Conservation (phyloP, 306 rosid genomes). For the Medicago lupulina region DNA sequence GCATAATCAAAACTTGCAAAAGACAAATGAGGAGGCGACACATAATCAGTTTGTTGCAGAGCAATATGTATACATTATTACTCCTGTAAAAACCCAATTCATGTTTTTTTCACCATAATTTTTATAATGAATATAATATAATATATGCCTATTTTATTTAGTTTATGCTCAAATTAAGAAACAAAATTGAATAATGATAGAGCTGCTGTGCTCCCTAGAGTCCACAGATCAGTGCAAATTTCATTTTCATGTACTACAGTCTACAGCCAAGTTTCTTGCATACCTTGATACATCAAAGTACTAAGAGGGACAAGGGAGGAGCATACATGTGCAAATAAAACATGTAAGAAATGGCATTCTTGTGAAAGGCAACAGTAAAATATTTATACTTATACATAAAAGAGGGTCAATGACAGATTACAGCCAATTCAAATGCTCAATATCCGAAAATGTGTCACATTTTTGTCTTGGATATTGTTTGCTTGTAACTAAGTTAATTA, state of each 20-base stretch:
- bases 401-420: constrained; percentile 9
- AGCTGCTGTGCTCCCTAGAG: not conserved
- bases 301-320: not conserved
- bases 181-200: not conserved
- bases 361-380: not conserved
- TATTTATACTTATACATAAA: constrained; percentile 10
- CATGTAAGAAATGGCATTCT: not conserved
- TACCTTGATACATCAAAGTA: not conserved
- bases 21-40: not conserved
- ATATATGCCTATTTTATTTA: not conserved
- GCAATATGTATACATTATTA: constrained; percentile 2
- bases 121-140: not conserved
- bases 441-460: constrained; percentile 1
- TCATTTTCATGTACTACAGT: not conserved
- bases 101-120: constrained; percentile 1
- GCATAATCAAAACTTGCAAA: constrained; percentile 40
- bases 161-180: not conserved
- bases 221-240: constrained; percentile 5
- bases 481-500: constrained; percentile 15
- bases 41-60: constrained; percentile 17
- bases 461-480: not conserved
- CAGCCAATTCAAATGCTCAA: not conserved
- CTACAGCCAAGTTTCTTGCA: not conserved
- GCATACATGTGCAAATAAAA: not conserved
- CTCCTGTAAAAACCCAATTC: constrained; percentile 9